phyloP scores from a whole-genome alignment of 495 filamentous ascomycete genomes.

The Hypoxylon crocopeplum region DNA sequence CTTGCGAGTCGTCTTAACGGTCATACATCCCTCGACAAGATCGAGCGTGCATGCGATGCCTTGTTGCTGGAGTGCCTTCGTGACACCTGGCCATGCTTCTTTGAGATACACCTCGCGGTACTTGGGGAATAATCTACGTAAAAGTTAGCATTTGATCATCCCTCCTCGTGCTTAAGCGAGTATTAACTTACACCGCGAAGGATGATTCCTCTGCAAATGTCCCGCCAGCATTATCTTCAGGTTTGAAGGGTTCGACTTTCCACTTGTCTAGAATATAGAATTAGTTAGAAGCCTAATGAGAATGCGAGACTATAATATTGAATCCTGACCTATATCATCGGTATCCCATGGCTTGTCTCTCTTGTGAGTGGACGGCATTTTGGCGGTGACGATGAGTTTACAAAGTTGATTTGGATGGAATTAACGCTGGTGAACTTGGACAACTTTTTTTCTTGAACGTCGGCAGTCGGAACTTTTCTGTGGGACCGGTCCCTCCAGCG shows the following conservation, averaged over 20 bases:
- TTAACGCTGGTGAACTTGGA: neutral
- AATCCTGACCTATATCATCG: constrained; percentile 69
- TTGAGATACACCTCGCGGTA: constrained; percentile 86
- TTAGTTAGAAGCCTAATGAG: neutral
- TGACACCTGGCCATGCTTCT: constrained; percentile 86
- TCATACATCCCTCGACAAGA: constrained; percentile 92
- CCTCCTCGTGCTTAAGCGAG: neutral
- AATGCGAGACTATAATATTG: neutral
- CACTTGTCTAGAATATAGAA: constrained; percentile 72
- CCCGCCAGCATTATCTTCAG: constrained; percentile 83
- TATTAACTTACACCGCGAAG: constrained; percentile 34
- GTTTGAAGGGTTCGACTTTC: constrained; percentile 88
- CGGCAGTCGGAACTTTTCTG: constrained; percentile 22
- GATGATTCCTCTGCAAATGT: constrained; percentile 90
- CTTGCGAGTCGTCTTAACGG: constrained; percentile 91
- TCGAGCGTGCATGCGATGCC: constrained; percentile 89
- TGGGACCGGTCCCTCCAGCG: constrained; percentile 11
- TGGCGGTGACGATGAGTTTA: constrained; percentile 6
- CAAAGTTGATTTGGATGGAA: neutral
- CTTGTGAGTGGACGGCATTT: constrained; percentile 93
- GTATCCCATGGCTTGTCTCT: constrained; percentile 98
- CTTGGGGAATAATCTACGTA: constrained; percentile 79
- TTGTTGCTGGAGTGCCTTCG: constrained; percentile 78
- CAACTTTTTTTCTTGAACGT: constrained; percentile 35
- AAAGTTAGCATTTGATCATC: neutral